Percentiles rank a stretch among this genome's conserved stretches.
These are phyloP conservation scores for Exophiala lecanii-corni DNA, from an alignment of 2,329 filamentous ascomycete genomes.

Conservation along the genomic window DNA sequence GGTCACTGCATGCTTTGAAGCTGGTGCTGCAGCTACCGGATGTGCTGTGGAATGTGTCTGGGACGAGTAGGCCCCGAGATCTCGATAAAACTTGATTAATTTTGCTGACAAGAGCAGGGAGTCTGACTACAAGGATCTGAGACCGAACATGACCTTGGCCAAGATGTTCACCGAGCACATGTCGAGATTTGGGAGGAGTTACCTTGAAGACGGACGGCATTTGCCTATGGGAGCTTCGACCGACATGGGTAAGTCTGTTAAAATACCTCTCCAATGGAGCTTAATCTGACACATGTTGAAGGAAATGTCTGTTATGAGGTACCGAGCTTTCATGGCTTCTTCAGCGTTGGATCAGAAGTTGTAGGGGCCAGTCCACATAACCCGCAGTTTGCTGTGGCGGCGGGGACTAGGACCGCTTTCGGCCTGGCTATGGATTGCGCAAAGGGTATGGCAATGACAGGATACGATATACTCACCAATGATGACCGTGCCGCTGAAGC, in stretches of 20 bases:
- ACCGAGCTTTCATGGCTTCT: conserved; percentile 48
- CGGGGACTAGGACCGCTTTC: conserved; percentile 38
- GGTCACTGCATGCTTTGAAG: conserved; percentile 34
- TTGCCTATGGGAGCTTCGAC: conserved; percentile 42
- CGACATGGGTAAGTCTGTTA: conserved; percentile 42
- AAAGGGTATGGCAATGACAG: conserved; percentile 8
- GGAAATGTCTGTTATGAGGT: conserved; percentile 45
- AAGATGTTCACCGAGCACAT: conserved; percentile 43
- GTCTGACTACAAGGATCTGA: conserved; percentile 41
- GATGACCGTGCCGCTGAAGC: background rate
- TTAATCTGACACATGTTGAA: background rate
- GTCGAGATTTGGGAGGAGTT: conserved; percentile 35
- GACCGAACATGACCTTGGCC: conserved; percentile 44
- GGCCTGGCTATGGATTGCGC: conserved; percentile 4
- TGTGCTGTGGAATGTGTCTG: conserved; percentile 32
- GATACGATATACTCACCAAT: conserved; percentile 5
- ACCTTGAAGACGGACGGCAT: conserved; percentile 34
- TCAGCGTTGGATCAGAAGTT: conserved; percentile 38
- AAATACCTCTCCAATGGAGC: too few species aligned
- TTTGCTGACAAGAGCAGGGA: conserved; percentile 8
- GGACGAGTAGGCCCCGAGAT: conserved; percentile 10
- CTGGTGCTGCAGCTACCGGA: conserved; percentile 34
- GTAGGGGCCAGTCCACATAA: conserved; percentile 37
- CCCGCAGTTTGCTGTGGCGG: conserved; percentile 43
- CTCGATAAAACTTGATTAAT: background rate